Conservation (phyloP, 345 rosid species). For the Syzygium grande region DNA sequence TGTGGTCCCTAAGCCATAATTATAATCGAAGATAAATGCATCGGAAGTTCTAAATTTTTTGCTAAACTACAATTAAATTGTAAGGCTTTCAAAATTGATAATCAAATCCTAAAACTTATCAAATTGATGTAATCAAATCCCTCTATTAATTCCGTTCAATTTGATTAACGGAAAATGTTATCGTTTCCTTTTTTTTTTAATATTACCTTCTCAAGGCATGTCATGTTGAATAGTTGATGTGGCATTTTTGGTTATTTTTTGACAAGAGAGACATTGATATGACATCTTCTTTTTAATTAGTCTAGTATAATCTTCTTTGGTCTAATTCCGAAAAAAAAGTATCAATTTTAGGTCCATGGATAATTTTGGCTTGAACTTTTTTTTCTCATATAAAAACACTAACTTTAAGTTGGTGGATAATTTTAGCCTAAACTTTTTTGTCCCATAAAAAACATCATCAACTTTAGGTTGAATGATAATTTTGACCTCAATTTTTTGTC, state of each 20-base stretch:
- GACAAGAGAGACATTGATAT: neutral
- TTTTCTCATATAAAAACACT: too few species aligned
- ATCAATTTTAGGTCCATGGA: too few species aligned
- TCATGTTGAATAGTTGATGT: neutral
- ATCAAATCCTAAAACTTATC: neutral
- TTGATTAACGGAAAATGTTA: neutral
- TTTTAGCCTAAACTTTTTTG: too few species aligned
- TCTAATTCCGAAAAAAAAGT: too few species aligned
- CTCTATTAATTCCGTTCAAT: rapidly evolving
- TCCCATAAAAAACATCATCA: too few species aligned
- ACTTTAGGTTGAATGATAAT: too few species aligned
- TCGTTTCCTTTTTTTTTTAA: neutral
- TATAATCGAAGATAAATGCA: neutral
- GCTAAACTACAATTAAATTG: rapidly evolving
- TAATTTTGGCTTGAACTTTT: too few species aligned
- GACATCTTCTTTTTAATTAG: too few species aligned
- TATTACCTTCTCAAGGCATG: neutral
- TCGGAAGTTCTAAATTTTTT: neutral
- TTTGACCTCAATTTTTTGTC: too few species aligned
- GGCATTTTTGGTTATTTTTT: neutral
- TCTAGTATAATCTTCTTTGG: too few species aligned
- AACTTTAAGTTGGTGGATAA: too few species aligned
- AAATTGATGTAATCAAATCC: rapidly evolving
- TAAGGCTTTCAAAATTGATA: rapidly evolving
- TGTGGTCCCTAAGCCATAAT: neutral